These are phyloP conservation scores for Hypericum androsaemum DNA, from an alignment of 345 rosid species.

Conservation along the genomic window DNA sequence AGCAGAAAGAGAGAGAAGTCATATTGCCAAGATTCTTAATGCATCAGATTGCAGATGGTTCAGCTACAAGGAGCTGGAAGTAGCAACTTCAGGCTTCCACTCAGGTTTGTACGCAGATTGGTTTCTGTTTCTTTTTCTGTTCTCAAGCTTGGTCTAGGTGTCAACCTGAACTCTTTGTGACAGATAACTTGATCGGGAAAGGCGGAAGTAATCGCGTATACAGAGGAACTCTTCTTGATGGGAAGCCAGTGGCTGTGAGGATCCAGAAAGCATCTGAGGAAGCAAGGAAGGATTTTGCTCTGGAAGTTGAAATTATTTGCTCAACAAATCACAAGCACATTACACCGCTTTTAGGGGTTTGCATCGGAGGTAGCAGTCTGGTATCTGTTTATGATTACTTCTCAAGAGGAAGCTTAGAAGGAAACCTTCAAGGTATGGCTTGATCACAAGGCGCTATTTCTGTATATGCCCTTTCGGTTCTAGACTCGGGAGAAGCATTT, in stretches of 20 bases:
- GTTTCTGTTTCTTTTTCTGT: not conserved
- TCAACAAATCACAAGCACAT: constrained; percentile 55
- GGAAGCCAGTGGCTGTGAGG: constrained; percentile 64
- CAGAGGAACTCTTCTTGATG: constrained; percentile 64
- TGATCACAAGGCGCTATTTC: not conserved
- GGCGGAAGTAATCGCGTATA: constrained; percentile 79
- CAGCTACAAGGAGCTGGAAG: constrained; percentile 41
- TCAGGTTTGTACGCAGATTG: constrained; percentile 36
- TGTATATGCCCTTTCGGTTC: constrained; percentile 1
- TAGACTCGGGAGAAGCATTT: constrained; percentile 1
- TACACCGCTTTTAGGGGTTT: constrained; percentile 53
- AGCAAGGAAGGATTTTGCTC: constrained; percentile 57
- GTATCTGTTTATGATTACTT: constrained; percentile 66
- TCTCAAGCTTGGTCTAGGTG: constrained; percentile 2
- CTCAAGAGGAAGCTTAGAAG: constrained; percentile 71
- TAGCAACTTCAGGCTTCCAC: constrained; percentile 59
- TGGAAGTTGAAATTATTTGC: constrained; percentile 64
- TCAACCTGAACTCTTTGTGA: constrained; percentile 1
- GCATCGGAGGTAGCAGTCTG: constrained; percentile 41
- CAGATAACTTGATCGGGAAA: constrained; percentile 67
- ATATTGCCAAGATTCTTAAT: constrained; percentile 12
- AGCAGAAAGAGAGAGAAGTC: constrained; percentile 14
- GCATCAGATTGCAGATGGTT: constrained; percentile 43
- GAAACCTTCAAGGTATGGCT: constrained; percentile 54
- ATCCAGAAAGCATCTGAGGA: constrained; percentile 49